Base-by-base conservation (phyloP, 2,329 filamentous ascomycete species). In the Purpureocillium takamizusanense region DNA sequence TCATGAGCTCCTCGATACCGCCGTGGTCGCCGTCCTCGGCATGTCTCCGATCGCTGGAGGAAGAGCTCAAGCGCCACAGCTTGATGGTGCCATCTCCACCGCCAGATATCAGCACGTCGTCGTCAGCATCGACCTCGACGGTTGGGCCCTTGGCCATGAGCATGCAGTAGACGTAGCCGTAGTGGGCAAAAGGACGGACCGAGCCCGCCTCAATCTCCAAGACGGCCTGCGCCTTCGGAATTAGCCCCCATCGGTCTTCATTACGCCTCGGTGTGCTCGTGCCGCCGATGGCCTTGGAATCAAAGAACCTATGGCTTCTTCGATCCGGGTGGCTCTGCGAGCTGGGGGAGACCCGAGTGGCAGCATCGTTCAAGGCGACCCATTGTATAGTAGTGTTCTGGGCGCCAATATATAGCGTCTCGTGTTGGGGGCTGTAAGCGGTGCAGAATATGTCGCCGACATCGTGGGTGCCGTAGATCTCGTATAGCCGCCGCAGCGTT, bases 131-230 rank as follows among this genome's bases (percentile, higher is more conserved):
- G 4, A 86, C 72, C 7, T 86, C 71, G 2, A 78, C 68, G 0
- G 74, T 78, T 0, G 74, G 71, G 0, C 85, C 86, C 43, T 76
- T 79, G 1, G 86, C 81, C 42, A 98, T 71, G 5, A 94, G 71
- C 90, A 97, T 97, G 59, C 88, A 94, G 59, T 95, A 95, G 0
- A 98, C 81, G 56, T 95, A 97, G 33, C 94, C 92, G 59, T 82
- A 90, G 59, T 98, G 92, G 2, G 92, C 88, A 62, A 94, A 98
- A 51, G 92, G 84, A 41, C 74, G 76, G 41, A 94, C 85, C 40
- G 89, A 82, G 16, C 84, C 76, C 36, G 80, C 77, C 52, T 86
- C 83, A 42, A 95, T 88, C 55, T 94, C 87, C 6, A 97, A 65
- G 1, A 83, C 73, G 27, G 56, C 73, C 56, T 62, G 64, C 4